Evolutionary conservation across 2,329 filamentous ascomycete species (phyloP).

Genomic region (Aspergillus viridinutans): DNA sequence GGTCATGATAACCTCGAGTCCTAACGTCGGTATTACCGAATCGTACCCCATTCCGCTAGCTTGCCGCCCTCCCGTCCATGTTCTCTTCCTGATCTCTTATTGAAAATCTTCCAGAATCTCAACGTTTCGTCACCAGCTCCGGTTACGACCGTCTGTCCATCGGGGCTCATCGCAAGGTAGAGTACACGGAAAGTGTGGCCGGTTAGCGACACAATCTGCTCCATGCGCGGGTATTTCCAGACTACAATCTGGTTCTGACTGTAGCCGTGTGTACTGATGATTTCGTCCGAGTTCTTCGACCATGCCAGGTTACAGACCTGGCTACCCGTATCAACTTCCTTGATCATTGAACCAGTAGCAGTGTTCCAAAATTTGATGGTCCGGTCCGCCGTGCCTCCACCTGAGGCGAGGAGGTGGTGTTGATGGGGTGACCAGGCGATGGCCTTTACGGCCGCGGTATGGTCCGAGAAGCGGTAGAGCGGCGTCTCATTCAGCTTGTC

Average conservation of each 20-base stretch:
- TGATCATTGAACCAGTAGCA: slow-evolving; percentile 70
- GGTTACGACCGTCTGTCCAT: slow-evolving; percentile 89
- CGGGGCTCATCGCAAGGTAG: slow-evolving; percentile 95
- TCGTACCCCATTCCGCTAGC: slow-evolving; percentile 77
- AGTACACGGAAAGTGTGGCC: slow-evolving; percentile 95
- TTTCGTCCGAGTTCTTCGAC: slow-evolving; percentile 96
- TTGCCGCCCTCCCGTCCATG: slow-evolving; percentile 63
- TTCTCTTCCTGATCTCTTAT: slow-evolving; percentile 66
- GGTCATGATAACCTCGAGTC: slow-evolving; percentile 3
- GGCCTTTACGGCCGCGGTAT: slow-evolving; percentile 93
- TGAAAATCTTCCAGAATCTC: slow-evolving; percentile 95
- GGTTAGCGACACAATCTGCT: slow-evolving; percentile 89
- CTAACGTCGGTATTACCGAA: slow-evolving; percentile 49
- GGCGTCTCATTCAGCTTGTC: slow-evolving; percentile 92
- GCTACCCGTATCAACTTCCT: slow-evolving; percentile 91
- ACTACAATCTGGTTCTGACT: slow-evolving; percentile 98
- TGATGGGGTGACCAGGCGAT: slow-evolving; percentile 98
- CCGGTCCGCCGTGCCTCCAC: slow-evolving; percentile 90
- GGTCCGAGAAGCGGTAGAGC: slow-evolving; percentile 88
- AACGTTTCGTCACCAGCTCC: slow-evolving; percentile 95
- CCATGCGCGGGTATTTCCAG: slow-evolving; percentile 99
- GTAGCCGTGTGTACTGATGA: slow-evolving; percentile 95
- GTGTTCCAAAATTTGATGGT: slow-evolving; percentile 99
- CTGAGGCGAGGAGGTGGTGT: slow-evolving; percentile 86
- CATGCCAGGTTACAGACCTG: slow-evolving; percentile 99